Conservation (phyloP, 768 basidiomycete genomes). For the Dendrothele bispora region DNA sequence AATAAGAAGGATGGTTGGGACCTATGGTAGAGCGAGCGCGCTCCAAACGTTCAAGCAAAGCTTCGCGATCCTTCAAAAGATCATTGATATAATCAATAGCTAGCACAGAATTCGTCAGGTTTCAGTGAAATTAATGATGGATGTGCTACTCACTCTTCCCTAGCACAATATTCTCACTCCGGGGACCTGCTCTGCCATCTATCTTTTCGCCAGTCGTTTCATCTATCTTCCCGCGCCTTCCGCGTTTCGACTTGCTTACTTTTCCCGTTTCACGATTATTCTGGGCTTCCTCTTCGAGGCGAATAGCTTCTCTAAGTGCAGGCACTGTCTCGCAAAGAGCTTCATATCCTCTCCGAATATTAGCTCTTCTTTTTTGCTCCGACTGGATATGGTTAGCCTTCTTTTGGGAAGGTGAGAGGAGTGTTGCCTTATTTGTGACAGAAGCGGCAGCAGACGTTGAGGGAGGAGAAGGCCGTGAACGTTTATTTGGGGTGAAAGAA, state of each 20-base stretch:
- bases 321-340: constrained; percentile 84
- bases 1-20: constrained; percentile 58
- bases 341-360: constrained; percentile 88
- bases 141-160: constrained; percentile 73
- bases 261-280: constrained; percentile 33
- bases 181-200: constrained; percentile 85
- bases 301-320: constrained; percentile 75
- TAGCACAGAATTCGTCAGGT: constrained; percentile 26
- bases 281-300: constrained; percentile 64
- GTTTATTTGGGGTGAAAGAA: constrained; percentile 28
- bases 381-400: constrained; percentile 93
- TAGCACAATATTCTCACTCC: constrained; percentile 88
- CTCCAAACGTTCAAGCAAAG: constrained; percentile 58
- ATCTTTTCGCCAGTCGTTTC: constrained; percentile 59
- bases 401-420: constrained; percentile 83
- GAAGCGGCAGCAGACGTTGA: constrained; percentile 11
- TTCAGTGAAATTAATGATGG: background rate
- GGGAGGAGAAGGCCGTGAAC: constrained; percentile 21
- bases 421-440: constrained; percentile 36
- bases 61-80: constrained; percentile 59
- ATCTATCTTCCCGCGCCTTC: constrained; percentile 31
- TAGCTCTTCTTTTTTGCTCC: constrained; percentile 91
- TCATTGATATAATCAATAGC: constrained; percentile 85
- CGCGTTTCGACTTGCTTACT: constrained; percentile 49
- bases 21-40: constrained; percentile 58